These are phyloP conservation scores for Rubia balearica DNA, from an alignment of 305 asterid genomes.

Conservation along the genomic window DNA sequence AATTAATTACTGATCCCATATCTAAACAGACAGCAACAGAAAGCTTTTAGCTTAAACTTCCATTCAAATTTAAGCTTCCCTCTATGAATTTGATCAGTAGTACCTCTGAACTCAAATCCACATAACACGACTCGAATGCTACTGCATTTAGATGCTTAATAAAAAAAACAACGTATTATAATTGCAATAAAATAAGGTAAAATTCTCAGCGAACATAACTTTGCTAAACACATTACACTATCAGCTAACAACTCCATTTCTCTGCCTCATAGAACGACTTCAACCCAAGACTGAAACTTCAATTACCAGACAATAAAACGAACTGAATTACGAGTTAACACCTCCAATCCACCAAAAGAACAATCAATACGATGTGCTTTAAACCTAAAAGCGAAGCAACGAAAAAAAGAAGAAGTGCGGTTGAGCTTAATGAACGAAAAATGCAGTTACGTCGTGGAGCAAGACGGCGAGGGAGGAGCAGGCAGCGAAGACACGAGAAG, in stretches of 20 bases:
- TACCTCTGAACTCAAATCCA: not conserved
- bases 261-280: not conserved
- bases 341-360: not conserved
- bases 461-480: slow-evolving; percentile 73
- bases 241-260: not conserved
- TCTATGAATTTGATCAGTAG: not conserved
- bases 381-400: not conserved
- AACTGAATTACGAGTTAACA: not conserved
- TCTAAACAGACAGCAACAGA: not conserved
- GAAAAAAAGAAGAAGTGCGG: not conserved
- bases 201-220: not conserved
- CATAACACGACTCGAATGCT: not conserved
- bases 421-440: not conserved
- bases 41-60: too few species aligned
- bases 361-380: not conserved
- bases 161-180: not conserved
- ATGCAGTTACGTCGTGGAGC: slow-evolving; percentile 20
- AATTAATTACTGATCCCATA: not conserved
- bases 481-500: slow-evolving; percentile 45
- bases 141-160: not conserved
- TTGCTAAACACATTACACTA: not conserved
- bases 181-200: not conserved
- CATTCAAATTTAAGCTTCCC: not conserved
- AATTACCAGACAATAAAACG: slow-evolving; percentile 1
- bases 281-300: not conserved